Evolutionary conservation across 2,329 filamentous ascomycete species (phyloP), one percentile per base, ranked within the genome.

Genomic region (Simplicillium sp.): DNA sequence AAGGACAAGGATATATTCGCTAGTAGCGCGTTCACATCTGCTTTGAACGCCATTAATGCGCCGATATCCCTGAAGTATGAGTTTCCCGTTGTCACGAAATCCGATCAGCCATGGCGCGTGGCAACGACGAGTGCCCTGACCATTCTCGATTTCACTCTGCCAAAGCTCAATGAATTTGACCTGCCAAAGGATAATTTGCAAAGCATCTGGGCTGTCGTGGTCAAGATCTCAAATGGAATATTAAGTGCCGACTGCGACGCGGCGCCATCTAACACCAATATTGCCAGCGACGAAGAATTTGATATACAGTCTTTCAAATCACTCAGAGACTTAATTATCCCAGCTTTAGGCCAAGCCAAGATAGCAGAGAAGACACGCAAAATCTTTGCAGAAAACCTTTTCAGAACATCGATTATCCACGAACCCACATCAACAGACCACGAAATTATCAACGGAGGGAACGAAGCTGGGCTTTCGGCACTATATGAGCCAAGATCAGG

Each of bases 361-460:
- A 73, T 96, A 7, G 69, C 79, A 1, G 81, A 89, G 47, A 67
- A 68, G 46, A 77, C 82, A 3, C 77, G 87, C 33, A 74, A 74
- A 40, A 64, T 74, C 1, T 95, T 89, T 53, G 77, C 83, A 1
- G 75, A 82, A 48, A 82, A 80, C 17, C 72, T 98, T 1, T 94
- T 97, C 64, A 71, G 73, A 36, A 85, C 80, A 25, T 95, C 88
- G 1, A 77, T 95, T 43, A 80, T 96, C 38, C 87, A 95, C 56
- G 60, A 71, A 1, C 75, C 79, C 0, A 62, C 70, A 0, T 67
- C 67, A 1, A 57, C 62, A 0, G 79, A 87, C 48, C 69, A 71
- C 11, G 67, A 57, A 0, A 70, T 66, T 66, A 84, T 68, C 48
- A 64, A 51, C 46, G 70, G 38, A 51, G 65, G 41, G 45, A 66